Evolutionary conservation across 148 eudicot genomes (phyloP).

Genomic region (Diospyros lotus): DNA sequence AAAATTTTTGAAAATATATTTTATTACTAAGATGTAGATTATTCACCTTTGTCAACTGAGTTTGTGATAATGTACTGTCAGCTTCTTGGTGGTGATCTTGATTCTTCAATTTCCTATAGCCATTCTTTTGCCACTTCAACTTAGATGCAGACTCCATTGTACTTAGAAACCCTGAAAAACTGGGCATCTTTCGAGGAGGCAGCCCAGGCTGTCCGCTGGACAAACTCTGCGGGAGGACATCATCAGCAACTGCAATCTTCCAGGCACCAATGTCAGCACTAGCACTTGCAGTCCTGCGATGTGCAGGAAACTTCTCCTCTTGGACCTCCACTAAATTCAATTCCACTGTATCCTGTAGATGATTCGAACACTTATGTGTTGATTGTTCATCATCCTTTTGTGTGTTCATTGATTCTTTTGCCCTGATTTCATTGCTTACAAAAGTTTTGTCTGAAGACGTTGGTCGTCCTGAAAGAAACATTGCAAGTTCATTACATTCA

Average conservation of each 20-base stretch:
- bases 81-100: slow-evolving; percentile 45
- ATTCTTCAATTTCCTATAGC: slow-evolving; percentile 61
- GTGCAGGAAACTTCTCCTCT: slow-evolving; percentile 46
- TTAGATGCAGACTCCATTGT: slow-evolving; percentile 55
- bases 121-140: slow-evolving; percentile 57
- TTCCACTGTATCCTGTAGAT: slow-evolving; percentile 23
- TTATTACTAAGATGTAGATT: background rate
- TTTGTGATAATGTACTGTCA: slow-evolving; percentile 35
- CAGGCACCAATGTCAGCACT: slow-evolving; percentile 64
- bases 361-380: slow-evolving; percentile 16
- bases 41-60: slow-evolving; percentile 49
- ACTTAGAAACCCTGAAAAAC: slow-evolving; percentile 51
- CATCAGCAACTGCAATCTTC: slow-evolving; percentile 51
- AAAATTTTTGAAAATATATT: background rate
- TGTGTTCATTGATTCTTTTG: slow-evolving; percentile 15
- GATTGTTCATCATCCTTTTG: slow-evolving; percentile 25
- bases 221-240: slow-evolving; percentile 26
- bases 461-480: slow-evolving; percentile 58
- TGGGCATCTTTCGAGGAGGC: slow-evolving; percentile 58
- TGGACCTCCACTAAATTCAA: slow-evolving; percentile 23
- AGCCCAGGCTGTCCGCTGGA: slow-evolving; percentile 30
- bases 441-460: slow-evolving; percentile 18
- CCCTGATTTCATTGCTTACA: slow-evolving; percentile 16
- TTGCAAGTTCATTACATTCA: slow-evolving; percentile 62
- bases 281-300: slow-evolving; percentile 80